Percentiles rank a stretch among this genome's conserved stretches.
Evolutionary conservation across 1,139 yeast genomes (phyloP).

Genomic region (Debaryomyces udenii): DNA sequence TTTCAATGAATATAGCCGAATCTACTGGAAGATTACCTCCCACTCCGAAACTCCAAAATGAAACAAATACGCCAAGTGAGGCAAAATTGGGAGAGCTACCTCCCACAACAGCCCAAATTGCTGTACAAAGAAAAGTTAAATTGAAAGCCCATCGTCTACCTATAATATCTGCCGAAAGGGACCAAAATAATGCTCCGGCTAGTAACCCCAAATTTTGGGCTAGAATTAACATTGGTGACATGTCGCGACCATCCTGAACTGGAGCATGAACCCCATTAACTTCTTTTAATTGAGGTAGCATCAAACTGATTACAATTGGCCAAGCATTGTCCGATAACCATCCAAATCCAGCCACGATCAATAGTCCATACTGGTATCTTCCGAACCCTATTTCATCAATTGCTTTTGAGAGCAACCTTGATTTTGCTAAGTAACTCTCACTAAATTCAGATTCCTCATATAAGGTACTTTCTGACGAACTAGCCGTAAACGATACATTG

Average conservation of each 20-base stretch:
- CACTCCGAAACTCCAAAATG: constrained; percentile 50
- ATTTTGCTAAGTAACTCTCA: constrained; percentile 35
- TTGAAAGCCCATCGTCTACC: constrained; percentile 50
- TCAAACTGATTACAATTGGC: constrained; percentile 44
- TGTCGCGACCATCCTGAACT: constrained; percentile 14
- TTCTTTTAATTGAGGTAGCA: constrained; percentile 37
- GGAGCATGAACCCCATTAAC: constrained; percentile 45
- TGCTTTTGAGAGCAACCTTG: constrained; percentile 35
- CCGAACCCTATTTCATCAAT: constrained; percentile 49
- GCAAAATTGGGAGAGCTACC: constrained; percentile 47
- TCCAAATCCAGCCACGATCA: constrained; percentile 48
- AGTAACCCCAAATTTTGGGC: constrained; percentile 48
- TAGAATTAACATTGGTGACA: constrained; percentile 41
- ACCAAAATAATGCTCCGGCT: constrained; percentile 48
- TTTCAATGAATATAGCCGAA: constrained; percentile 47
- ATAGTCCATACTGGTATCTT: constrained; percentile 42
- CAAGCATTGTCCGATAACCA: constrained; percentile 50
- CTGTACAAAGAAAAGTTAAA: constrained; percentile 44
- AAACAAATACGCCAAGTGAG: constrained; percentile 39
- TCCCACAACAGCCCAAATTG: constrained; percentile 39
- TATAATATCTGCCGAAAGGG: constrained; percentile 42
- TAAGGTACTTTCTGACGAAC: constrained; percentile 12
- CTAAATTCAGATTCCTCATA: constrained; percentile 27
- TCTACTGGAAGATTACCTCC: constrained; percentile 52
- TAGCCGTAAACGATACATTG: constrained; percentile 3